Conservation (phyloP, 2,329 filamentous ascomycete genomes). For the Acrocalymma vagum region DNA sequence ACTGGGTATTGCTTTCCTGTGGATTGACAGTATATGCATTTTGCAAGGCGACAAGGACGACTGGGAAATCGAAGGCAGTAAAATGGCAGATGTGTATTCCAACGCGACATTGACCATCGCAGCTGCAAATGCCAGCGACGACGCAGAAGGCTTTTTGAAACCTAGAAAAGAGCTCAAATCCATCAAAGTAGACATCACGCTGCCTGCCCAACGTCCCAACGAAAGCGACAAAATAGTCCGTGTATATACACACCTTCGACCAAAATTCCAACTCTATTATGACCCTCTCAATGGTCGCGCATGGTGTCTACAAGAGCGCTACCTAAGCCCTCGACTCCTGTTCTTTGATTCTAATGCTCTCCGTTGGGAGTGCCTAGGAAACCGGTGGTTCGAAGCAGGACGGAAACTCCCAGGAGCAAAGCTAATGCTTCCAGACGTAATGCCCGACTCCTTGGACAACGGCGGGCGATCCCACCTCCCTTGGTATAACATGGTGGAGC, state of each 20-base stretch:
- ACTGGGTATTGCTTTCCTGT: slow-evolving; percentile 20
- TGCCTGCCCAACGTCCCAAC: not conserved
- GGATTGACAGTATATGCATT: slow-evolving; percentile 22
- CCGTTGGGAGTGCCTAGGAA: too few relatives aligned
- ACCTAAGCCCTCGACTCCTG: not conserved
- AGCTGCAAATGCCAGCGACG: slow-evolving; percentile 5
- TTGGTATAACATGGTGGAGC: not conserved
- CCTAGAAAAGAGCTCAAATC: not conserved
- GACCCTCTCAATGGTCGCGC: not conserved
- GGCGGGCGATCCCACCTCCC: too few relatives aligned
- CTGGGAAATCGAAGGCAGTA: slow-evolving; percentile 7
- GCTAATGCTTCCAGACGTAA: too few relatives aligned
- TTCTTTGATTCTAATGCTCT: too few relatives aligned
- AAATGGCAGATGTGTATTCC: slow-evolving; percentile 8
- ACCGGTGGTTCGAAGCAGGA: too few relatives aligned
- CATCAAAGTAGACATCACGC: not conserved
- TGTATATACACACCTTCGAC: not conserved
- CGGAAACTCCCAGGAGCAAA: too few relatives aligned
- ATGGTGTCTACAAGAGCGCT: slow-evolving; percentile 2
- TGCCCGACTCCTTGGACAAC: slow-evolving; percentile 1
- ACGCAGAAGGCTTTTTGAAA: slow-evolving; percentile 8
- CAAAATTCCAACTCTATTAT: too few relatives aligned
- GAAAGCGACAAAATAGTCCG: not conserved
- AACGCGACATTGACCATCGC: slow-evolving; percentile 7
- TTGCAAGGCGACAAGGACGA: slow-evolving; percentile 6